Evolutionary conservation across 2,329 filamentous ascomycete species (phyloP).

Genomic region (Exophiala sp.): DNA sequence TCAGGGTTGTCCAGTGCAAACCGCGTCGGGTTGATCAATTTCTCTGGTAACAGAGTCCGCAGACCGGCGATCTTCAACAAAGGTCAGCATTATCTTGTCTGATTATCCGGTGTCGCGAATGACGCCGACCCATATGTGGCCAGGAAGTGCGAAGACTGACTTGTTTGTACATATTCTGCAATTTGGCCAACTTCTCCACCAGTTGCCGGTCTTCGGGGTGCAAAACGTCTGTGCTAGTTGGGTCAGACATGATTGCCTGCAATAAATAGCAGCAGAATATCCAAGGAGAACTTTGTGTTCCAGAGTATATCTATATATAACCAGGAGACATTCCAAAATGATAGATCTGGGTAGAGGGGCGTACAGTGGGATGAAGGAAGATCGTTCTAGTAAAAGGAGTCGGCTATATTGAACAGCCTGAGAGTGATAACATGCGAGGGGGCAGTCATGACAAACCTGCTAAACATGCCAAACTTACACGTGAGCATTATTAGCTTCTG

Average conservation of each 20-base stretch:
- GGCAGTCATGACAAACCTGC: too few species aligned
- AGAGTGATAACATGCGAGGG: too few species aligned
- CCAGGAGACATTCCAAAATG: too few species aligned
- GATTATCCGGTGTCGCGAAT: neutral
- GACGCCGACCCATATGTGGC: too few species aligned
- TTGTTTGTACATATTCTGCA: slow-evolving; percentile 27
- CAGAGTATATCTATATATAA: too few species aligned
- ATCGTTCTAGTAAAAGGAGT: too few species aligned
- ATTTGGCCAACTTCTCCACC: slow-evolving; percentile 25
- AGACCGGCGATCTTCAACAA: slow-evolving; percentile 39
- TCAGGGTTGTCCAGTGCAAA: slow-evolving; percentile 36
- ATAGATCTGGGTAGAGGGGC: too few species aligned
- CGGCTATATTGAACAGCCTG: too few species aligned
- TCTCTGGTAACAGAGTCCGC: slow-evolving; percentile 38
- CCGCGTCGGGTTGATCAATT: slow-evolving; percentile 37
- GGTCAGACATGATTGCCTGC: neutral
- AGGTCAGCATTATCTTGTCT: slow-evolving; percentile 17
- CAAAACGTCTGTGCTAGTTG: slow-evolving; percentile 2
- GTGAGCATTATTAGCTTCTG: too few species aligned
- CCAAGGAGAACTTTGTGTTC: too few species aligned
- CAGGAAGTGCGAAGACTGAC: slow-evolving; percentile 11
- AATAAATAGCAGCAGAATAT: neutral
- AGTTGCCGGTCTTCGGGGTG: slow-evolving; percentile 26
- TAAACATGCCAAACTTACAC: too few species aligned
- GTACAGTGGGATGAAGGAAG: too few species aligned